Evolutionary conservation across 208 protist genomes (phyloP).

Genomic region (Vickermania spadyakhi): DNA sequence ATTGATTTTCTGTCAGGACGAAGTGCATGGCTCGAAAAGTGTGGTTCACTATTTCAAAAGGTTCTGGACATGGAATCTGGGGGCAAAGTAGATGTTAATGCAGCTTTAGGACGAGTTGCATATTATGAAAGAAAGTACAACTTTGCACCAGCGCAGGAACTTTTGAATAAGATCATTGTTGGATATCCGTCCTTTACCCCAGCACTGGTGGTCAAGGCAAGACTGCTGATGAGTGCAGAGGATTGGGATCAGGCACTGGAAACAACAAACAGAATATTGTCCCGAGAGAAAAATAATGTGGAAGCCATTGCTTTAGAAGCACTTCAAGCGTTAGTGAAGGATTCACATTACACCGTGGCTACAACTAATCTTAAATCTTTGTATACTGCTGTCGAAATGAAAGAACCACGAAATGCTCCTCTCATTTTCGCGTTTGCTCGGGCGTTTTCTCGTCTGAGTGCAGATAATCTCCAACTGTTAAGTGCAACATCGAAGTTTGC

Average conservation of each 20-base stretch:
- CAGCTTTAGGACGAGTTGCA: constrained; percentile 71
- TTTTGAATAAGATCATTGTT: constrained; percentile 78
- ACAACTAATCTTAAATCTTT: constrained; percentile 47
- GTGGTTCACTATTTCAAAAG: constrained; percentile 53
- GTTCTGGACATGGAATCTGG: constrained; percentile 45
- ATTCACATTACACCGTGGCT: constrained; percentile 51
- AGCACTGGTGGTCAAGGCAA: constrained; percentile 72
- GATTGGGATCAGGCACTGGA: constrained; percentile 92
- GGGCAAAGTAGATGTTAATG: constrained; percentile 51
- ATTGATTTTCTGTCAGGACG: constrained; percentile 79
- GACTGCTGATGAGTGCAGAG: constrained; percentile 79
- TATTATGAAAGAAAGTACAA: constrained; percentile 82
- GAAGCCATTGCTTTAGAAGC: constrained; percentile 65
- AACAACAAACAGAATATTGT: constrained; percentile 70
- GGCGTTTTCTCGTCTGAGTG: constrained; percentile 66
- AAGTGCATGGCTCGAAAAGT: constrained; percentile 77
- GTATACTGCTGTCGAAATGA: constrained; percentile 36
- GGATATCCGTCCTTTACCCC: constrained; percentile 49
- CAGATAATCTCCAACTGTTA: constrained; percentile 39
- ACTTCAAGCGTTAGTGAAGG: constrained; percentile 75
- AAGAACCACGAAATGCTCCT: constrained; percentile 74
- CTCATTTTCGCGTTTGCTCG: constrained; percentile 62
- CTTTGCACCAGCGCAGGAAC: constrained; percentile 59
- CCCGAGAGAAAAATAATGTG: constrained; percentile 63
- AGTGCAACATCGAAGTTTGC: constrained; percentile 56